phyloP scores from a whole-genome alignment of 2,329 filamentous ascomycete genomes.

The Verticillium zaregamsianum region DNA sequence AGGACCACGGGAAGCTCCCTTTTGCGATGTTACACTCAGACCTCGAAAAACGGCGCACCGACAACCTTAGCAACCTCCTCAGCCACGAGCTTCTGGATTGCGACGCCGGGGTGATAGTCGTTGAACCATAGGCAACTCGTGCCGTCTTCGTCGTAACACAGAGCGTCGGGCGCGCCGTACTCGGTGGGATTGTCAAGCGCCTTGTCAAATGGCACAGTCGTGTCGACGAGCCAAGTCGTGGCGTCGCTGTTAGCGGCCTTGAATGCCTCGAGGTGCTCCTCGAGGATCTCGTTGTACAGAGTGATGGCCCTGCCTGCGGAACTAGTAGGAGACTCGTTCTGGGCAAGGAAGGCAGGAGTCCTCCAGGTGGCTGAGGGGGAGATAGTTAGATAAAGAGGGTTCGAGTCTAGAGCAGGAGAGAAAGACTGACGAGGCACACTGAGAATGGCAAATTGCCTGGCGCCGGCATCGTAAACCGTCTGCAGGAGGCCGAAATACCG shows the following conservation, averaged over 20 bases:
- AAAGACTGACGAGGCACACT: slow-evolving; percentile 35
- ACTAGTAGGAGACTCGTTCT: slow-evolving; percentile 15
- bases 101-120: slow-evolving; percentile 35
- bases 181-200: slow-evolving; percentile 34
- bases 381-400: background rate
- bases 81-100: slow-evolving; percentile 35
- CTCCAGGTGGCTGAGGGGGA: slow-evolving; percentile 31
- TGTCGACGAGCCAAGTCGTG: slow-evolving; percentile 33
- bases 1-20: background rate
- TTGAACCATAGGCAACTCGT: slow-evolving; percentile 41
- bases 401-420: background rate
- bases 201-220: slow-evolving; percentile 32
- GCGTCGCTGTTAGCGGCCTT: slow-evolving; percentile 26
- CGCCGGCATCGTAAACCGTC: slow-evolving; percentile 38
- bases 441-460: slow-evolving; percentile 42
- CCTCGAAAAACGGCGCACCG: slow-evolving; percentile 10
- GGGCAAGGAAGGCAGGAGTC: slow-evolving; percentile 27
- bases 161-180: slow-evolving; percentile 37
- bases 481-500: slow-evolving; percentile 37
- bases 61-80: slow-evolving; percentile 25
- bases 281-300: slow-evolving; percentile 32
- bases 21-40: background rate
- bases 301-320: slow-evolving; percentile 28
- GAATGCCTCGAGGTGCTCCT: slow-evolving; percentile 24
- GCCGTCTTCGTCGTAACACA: slow-evolving; percentile 36